phyloP scores from a whole-genome alignment of 1,139 yeast genomes.

The Arxiozyma heterogenica region DNA sequence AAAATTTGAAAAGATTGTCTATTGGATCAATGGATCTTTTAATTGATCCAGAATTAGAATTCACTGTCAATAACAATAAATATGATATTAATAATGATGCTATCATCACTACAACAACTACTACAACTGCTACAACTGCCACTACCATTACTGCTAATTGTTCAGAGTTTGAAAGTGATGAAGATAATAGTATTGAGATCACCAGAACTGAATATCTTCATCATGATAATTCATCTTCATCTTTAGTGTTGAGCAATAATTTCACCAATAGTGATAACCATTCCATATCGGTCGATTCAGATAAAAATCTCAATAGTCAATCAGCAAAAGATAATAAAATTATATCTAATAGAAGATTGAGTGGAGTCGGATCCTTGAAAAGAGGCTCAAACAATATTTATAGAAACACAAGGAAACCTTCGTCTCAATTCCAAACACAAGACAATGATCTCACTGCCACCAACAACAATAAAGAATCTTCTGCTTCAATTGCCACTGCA shows the following conservation, averaged over 20 bases:
- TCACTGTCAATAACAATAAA: conserved; percentile 11
- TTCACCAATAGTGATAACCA: neutral
- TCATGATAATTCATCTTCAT: conserved; percentile 6
- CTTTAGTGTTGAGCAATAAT: neutral
- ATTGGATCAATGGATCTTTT: conserved; percentile 31
- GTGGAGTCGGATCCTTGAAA: conserved; percentile 17
- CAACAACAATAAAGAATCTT: neutral
- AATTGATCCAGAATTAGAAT: conserved; percentile 30
- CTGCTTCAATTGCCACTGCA: neutral
- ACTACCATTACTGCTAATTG: neutral
- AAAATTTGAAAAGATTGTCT: conserved; percentile 29
- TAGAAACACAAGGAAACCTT: conserved; percentile 7
- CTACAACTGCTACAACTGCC: no score
- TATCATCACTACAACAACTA: no score
- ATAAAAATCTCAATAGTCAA: neutral
- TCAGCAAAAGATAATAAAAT: neutral
- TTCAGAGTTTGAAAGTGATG: conserved; percentile 1
- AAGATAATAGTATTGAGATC: conserved; percentile 17
- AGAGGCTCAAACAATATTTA: conserved; percentile 12
- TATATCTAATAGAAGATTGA: conserved; percentile 11
- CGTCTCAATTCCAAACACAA: neutral
- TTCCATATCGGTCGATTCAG: no score
- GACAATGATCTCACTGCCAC: neutral
- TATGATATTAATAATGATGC: neutral
- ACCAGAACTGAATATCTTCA: conserved; percentile 20